These are phyloP conservation scores for Pezicula carpinea DNA, from an alignment of 2,329 filamentous ascomycete genomes.

Conservation along the genomic window DNA sequence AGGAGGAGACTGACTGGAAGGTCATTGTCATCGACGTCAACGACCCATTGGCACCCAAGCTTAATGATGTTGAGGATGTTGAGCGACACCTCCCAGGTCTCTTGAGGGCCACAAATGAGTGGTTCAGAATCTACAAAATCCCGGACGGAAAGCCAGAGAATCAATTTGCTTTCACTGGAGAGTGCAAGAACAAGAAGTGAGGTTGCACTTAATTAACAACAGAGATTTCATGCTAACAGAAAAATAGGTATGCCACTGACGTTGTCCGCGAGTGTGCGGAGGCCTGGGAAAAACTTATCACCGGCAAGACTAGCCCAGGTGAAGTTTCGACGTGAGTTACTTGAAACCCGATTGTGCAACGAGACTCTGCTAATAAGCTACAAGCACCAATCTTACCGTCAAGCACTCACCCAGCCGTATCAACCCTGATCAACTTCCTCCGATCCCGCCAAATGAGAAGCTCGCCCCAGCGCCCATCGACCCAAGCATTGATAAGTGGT, in stretches of 20 bases:
- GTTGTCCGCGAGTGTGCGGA: slow-evolving; percentile 94
- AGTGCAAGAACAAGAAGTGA: slow-evolving; percentile 99
- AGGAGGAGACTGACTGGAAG: slow-evolving; percentile 99
- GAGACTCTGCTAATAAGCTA: slow-evolving; percentile 25
- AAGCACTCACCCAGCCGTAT: slow-evolving; percentile 69
- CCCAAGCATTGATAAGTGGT: slow-evolving; percentile 99
- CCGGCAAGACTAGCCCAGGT: slow-evolving; percentile 76
- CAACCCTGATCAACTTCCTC: slow-evolving; percentile 63
- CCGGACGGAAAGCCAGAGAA: slow-evolving; percentile 99
- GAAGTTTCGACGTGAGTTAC: slow-evolving; percentile 74
- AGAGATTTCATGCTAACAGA: slow-evolving; percentile 9
- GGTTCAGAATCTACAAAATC: slow-evolving; percentile 99
- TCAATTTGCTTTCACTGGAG: slow-evolving; percentile 99
- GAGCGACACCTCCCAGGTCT: slow-evolving; percentile 97
- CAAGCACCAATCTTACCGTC: slow-evolving; percentile 78
- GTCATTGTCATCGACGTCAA: slow-evolving; percentile 99
- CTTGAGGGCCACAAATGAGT: slow-evolving; percentile 96
- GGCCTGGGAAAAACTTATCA: slow-evolving; percentile 94
- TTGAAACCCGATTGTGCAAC: background rate
- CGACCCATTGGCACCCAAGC: slow-evolving; percentile 91
- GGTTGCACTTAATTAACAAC: slow-evolving; percentile 20
- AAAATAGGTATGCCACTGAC: slow-evolving; percentile 82
- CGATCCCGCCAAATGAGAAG: slow-evolving; percentile 76
- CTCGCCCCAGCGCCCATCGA: slow-evolving; percentile 85
- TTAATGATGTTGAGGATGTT: slow-evolving; percentile 98